These are phyloP conservation scores for Cyclotella kingstonii DNA, from an alignment of 108 stramenopile species.

Conservation along the genomic window DNA sequence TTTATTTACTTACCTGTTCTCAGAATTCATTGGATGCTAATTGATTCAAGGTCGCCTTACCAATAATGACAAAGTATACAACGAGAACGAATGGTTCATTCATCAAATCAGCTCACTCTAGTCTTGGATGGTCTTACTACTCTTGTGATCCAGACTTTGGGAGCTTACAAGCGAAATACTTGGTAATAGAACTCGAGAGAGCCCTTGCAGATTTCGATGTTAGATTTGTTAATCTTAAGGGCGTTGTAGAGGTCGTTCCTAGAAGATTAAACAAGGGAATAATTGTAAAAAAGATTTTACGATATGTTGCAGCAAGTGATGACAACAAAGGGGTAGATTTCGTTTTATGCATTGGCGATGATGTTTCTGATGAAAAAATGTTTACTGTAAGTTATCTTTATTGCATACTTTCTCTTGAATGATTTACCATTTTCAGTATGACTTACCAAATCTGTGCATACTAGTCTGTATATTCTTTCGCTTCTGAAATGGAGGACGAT, in stretches of 20 bases:
- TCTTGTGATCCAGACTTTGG: conserved; percentile 99
- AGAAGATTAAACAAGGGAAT: conserved; percentile 81
- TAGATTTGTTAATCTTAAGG: conserved; percentile 88
- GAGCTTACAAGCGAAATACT: conserved; percentile 86
- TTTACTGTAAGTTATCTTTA: conserved; percentile 72
- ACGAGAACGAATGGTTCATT: conserved; percentile 91
- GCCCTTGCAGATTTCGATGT: conserved; percentile 91
- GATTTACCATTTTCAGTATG: too few relatives aligned
- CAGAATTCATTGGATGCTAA: conserved; percentile 17
- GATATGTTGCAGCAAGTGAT: conserved; percentile 56
- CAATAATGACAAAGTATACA: conserved; percentile 92
- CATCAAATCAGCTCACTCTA: conserved; percentile 86
- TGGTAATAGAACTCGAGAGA: conserved; percentile 86
- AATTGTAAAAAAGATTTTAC: conserved; percentile 82
- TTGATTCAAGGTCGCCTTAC: conserved; percentile 70
- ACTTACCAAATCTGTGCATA: not conserved
- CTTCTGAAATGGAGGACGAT: conserved; percentile 65
- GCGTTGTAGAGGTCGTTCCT: conserved; percentile 91
- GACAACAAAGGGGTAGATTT: conserved; percentile 72
- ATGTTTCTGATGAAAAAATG: conserved; percentile 96
- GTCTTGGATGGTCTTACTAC: conserved; percentile 97
- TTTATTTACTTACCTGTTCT: not conserved
- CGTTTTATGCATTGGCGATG: conserved; percentile 91
- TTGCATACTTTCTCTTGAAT: too few relatives aligned
- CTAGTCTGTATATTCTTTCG: conserved; percentile 69